Evolutionary conservation across 768 basidiomycete genomes (phyloP).

Genomic region (Trametopsis cervina): DNA sequence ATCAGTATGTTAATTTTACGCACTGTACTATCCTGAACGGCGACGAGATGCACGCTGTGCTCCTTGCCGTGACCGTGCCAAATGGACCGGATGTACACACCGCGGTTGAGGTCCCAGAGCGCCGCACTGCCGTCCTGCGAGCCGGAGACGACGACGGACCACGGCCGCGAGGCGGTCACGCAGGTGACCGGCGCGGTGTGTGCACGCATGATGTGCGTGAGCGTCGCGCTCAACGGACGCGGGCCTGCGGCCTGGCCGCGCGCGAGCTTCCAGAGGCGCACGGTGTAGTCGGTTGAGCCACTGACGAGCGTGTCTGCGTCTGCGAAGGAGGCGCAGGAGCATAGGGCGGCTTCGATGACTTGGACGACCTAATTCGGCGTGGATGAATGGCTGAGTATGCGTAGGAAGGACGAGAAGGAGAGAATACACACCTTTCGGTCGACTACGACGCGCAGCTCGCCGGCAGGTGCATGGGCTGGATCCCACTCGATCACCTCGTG

Average conservation of each 20-base stretch:
- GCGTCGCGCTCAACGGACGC: slow-evolving; percentile 26
- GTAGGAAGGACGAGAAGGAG: too few relatives aligned
- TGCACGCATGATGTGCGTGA: slow-evolving; percentile 74
- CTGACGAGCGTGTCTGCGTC: slow-evolving; percentile 70
- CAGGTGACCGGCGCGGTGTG: slow-evolving; percentile 65
- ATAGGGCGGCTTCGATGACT: slow-evolving; percentile 66
- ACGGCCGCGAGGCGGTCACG: slow-evolving; percentile 67
- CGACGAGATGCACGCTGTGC: slow-evolving; percentile 54
- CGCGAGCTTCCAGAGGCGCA: slow-evolving; percentile 74
- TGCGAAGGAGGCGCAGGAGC: slow-evolving; percentile 72
- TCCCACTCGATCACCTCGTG: slow-evolving; percentile 74
- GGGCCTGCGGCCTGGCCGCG: slow-evolving; percentile 29
- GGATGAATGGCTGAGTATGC: background rate
- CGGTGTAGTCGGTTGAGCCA: slow-evolving; percentile 71
- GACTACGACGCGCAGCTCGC: slow-evolving; percentile 53
- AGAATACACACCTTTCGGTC: slow-evolving; percentile 48
- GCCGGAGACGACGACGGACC: slow-evolving; percentile 81
- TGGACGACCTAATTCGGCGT: slow-evolving; percentile 62
- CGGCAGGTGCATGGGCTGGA: slow-evolving; percentile 28
- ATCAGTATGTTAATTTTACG: slow-evolving; percentile 23
- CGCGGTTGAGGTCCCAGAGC: slow-evolving; percentile 85
- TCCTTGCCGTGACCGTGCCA: slow-evolving; percentile 45
- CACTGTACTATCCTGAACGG: slow-evolving; percentile 86
- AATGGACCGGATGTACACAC: slow-evolving; percentile 73
- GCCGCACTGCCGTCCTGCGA: slow-evolving; percentile 82